Evolutionary conservation across 2,329 filamentous ascomycete species (phyloP).

Genomic region (Ascosphaera acerosa): DNA sequence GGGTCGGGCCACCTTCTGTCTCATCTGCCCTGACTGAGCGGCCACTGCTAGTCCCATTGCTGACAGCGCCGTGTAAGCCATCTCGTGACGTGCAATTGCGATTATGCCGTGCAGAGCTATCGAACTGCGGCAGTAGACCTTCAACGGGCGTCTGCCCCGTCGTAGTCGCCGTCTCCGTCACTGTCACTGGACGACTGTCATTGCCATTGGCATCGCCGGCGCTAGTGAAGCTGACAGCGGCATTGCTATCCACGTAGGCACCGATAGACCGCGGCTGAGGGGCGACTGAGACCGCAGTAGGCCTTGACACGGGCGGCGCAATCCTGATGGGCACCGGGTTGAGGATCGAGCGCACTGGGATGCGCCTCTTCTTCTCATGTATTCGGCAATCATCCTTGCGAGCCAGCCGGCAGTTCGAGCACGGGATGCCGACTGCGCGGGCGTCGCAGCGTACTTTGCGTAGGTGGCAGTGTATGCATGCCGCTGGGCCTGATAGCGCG

Average conservation of each 20-base stretch:
- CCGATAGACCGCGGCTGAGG: slow-evolving; percentile 7
- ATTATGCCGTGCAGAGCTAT: no score
- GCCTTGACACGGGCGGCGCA: slow-evolving; percentile 14
- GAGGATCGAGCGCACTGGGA: slow-evolving; percentile 17
- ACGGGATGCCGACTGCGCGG: slow-evolving; percentile 22
- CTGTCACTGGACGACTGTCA: no score
- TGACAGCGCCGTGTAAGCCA: background rate
- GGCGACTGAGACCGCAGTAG: no score
- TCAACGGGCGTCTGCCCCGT: background rate
- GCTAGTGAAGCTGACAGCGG: no score
- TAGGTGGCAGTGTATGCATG: slow-evolving; percentile 25
- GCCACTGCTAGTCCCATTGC: background rate
- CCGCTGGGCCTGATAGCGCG: slow-evolving; percentile 13
- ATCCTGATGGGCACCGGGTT: slow-evolving; percentile 23
- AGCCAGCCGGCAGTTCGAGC: slow-evolving; percentile 23
- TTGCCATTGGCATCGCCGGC: no score
- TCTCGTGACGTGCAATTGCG: no score
- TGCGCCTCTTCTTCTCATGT: slow-evolving; percentile 26
- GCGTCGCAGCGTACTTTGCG: slow-evolving; percentile 28
- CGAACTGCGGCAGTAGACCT: no score
- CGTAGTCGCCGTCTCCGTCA: background rate
- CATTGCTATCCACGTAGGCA: background rate
- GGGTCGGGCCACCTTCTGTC: slow-evolving; percentile 1
- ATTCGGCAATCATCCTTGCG: slow-evolving; percentile 20
- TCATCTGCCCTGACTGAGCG: background rate